Evolutionary conservation across 192 early-diverging fungal genomes (phyloP).

Genomic region (Mortierella alpina): DNA sequence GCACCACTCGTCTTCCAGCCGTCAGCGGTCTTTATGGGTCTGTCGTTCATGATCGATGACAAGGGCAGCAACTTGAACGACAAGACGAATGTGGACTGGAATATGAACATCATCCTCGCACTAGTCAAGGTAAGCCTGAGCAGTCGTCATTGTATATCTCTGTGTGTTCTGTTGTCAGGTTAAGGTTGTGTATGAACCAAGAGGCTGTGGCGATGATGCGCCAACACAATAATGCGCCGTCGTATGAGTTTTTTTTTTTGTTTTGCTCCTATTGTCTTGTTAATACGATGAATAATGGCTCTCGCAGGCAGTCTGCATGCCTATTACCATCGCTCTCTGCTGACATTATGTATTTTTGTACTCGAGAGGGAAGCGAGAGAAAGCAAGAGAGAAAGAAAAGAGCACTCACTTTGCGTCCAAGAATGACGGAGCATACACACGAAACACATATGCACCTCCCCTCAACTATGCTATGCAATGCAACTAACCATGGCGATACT

Average conservation of each 20-base stretch:
- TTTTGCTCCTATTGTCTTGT: not conserved
- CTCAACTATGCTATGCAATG: not conserved
- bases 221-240: no score
- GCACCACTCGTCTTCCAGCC: slow-evolving; percentile 35
- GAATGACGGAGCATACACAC: no score
- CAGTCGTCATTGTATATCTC: no score
- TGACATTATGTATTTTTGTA: not conserved
- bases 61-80: slow-evolving; percentile 31
- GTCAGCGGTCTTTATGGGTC: slow-evolving; percentile 50
- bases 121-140: slow-evolving; percentile 40
- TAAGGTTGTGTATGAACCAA: no score
- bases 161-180: no score
- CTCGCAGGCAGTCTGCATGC: not conserved
- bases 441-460: not conserved
- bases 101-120: slow-evolving; percentile 51
- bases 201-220: no score
- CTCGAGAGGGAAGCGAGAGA: no score
- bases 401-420: no score
- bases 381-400: no score
- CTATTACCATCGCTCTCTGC: not conserved
- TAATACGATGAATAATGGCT: not conserved
- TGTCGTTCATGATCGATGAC: slow-evolving; percentile 52
- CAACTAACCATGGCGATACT: no score
- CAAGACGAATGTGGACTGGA: slow-evolving; percentile 38
- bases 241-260: not conserved